A percentile compares a stretch with the other conserved stretches of the same genome.
Conservation (phyloP, 2,329 filamentous ascomycete species). For the Fusarium sororula region DNA sequence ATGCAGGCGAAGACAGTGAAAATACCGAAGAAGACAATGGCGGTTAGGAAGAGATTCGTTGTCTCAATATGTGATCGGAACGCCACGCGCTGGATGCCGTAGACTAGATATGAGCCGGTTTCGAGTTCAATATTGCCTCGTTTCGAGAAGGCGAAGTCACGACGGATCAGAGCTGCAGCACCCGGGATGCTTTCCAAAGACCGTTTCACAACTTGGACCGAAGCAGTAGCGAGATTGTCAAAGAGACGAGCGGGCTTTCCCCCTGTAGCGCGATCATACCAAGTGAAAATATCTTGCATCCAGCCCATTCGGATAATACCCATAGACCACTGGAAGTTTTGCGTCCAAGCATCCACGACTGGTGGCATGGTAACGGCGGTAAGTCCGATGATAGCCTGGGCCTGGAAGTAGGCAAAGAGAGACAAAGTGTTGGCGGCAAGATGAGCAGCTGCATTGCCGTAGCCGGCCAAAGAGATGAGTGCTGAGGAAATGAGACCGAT, state of each 20-base stretch:
- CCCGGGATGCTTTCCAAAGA: constrained; percentile 52
- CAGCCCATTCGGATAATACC: constrained; percentile 88
- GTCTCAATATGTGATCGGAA: constrained; percentile 85
- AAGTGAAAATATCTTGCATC: constrained; percentile 87
- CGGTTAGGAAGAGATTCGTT: constrained; percentile 93
- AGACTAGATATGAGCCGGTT: constrained; percentile 70
- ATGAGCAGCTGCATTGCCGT: constrained; percentile 93
- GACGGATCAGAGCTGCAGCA: constrained; percentile 58
- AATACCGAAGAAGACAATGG: constrained; percentile 86
- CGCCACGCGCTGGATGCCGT: constrained; percentile 89
- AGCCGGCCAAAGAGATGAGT: constrained; percentile 86
- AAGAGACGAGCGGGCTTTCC: constrained; percentile 83
- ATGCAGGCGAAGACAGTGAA: constrained; percentile 80
- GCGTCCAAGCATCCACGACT: constrained; percentile 90
- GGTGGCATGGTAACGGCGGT: constrained; percentile 83
- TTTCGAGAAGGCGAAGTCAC: constrained; percentile 63
- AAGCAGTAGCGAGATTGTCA: constrained; percentile 75
- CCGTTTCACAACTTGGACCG: constrained; percentile 81
- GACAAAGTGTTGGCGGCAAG: constrained; percentile 92
- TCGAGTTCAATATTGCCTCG: constrained; percentile 63
- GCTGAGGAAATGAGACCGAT: constrained; percentile 85
- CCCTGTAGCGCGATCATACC: constrained; percentile 94
- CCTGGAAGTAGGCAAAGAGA: constrained; percentile 92
- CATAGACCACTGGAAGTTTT: constrained; percentile 99
- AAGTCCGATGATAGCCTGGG: constrained; percentile 90